Percentiles rank a stretch among this genome's conserved stretches.
Evolutionary conservation across 106 monocot species (phyloP).

Genomic region (Apostasia ramifera): DNA sequence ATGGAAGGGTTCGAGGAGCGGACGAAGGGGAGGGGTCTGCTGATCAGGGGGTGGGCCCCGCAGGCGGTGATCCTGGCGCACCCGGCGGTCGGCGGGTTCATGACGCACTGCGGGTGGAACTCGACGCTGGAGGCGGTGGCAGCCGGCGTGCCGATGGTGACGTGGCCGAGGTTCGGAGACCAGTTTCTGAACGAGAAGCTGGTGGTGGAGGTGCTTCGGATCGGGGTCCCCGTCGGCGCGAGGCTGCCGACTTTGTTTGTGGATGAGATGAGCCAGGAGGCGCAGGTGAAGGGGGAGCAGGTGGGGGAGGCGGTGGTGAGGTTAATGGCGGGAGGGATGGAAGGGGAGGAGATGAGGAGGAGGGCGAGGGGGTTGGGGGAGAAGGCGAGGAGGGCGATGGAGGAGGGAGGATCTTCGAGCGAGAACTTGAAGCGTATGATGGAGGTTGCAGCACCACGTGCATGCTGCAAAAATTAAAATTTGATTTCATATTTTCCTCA

Average conservation of each 20-base stretch:
- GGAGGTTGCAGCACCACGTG: background rate
- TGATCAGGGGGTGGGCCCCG: background rate
- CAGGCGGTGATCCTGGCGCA: conserved; percentile 23
- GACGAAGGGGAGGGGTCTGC: background rate
- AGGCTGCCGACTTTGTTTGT: background rate
- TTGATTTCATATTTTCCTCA: too few relatives aligned
- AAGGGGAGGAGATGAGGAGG: conserved; percentile 5
- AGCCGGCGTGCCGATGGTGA: conserved; percentile 38
- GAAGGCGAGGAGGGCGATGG: background rate
- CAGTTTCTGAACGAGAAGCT: conserved; percentile 4
- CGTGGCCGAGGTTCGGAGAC: conserved; percentile 37
- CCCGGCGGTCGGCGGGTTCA: conserved; percentile 34
- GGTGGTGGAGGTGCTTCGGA: background rate
- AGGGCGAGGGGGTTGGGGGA: conserved; percentile 5
- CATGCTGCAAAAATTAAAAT: too few relatives aligned
- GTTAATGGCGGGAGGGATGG: conserved; percentile 16
- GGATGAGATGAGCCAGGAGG: background rate
- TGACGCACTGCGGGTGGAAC: conserved; percentile 84
- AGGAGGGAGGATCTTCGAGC: background rate
- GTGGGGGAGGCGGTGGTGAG: conserved; percentile 10
- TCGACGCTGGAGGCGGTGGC: conserved; percentile 39
- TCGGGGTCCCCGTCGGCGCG: background rate
- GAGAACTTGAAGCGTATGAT: background rate
- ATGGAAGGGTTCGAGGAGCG: background rate
- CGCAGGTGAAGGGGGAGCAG: conserved; percentile 8